Conservation (phyloP, 345 rosid genomes). For the Ricinus communis region DNA sequence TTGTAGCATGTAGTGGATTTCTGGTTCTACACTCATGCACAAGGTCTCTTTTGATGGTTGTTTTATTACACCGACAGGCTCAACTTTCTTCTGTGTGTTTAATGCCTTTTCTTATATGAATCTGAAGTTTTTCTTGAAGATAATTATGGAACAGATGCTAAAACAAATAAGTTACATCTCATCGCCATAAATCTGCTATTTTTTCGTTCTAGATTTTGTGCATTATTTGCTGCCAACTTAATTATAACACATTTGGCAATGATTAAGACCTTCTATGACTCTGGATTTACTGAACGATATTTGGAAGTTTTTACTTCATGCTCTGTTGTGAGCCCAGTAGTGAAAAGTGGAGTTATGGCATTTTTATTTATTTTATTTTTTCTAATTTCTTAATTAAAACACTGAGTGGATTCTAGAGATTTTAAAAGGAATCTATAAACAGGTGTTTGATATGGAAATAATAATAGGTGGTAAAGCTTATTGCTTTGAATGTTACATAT, state of each 20-base stretch:
- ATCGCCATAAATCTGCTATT: not conserved
- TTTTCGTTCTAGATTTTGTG: not conserved
- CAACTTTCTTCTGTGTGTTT: not conserved
- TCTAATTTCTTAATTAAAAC: not conserved
- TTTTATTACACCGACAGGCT: not conserved
- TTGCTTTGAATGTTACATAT: not conserved
- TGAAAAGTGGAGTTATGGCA: not conserved
- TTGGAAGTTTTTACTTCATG: not conserved
- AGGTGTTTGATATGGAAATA: not conserved
- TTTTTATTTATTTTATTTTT: not conserved
- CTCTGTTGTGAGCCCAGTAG: not conserved
- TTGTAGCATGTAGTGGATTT: not conserved
- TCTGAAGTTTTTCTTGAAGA: not conserved
- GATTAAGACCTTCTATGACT: not conserved
- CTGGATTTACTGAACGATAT: not conserved
- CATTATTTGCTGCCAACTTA: not conserved
- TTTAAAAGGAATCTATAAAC: not conserved
- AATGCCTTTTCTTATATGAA: not conserved
- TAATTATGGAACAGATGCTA: not conserved
- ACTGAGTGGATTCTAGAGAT: not conserved
- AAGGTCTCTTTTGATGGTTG: not conserved
- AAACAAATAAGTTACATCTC: not conserved
- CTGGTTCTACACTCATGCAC: not conserved
- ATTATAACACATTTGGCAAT: not conserved
- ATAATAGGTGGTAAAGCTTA: not conserved